Evolutionary conservation across 2,329 filamentous ascomycete species (phyloP).

Genomic region (Fusarium scirpi): DNA sequence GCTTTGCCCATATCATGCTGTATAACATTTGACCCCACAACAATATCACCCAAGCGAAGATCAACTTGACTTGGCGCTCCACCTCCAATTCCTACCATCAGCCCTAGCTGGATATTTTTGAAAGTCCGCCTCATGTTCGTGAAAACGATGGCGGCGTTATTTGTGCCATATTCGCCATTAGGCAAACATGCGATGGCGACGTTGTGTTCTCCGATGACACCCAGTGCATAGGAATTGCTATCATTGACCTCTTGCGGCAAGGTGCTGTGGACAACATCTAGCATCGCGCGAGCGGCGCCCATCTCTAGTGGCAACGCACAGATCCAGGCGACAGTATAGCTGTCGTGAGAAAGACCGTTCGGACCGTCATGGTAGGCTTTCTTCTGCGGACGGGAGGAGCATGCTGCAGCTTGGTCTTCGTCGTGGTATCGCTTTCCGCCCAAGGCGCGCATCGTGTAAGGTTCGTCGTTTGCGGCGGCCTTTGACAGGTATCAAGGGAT

Average conservation of each 20-base stretch:
- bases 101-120: conserved; percentile 36
- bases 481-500: too few relatives aligned
- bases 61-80: conserved; percentile 33
- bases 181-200: conserved; percentile 46
- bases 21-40: conserved; percentile 44
- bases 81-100: conserved; percentile 48
- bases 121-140: conserved; percentile 55
- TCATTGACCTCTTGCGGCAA: conserved; percentile 22
- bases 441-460: too few relatives aligned
- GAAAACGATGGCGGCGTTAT: conserved; percentile 45
- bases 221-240: conserved; percentile 36
- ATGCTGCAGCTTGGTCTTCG: too few relatives aligned
- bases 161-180: conserved; percentile 33
- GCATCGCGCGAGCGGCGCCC: conserved; percentile 45
- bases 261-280: conserved; percentile 41
- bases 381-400: not conserved
- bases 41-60: conserved; percentile 46
- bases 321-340: conserved; percentile 49
- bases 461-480: too few relatives aligned
- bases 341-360: accelerated
- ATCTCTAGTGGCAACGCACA: conserved; percentile 46
- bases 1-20: conserved; percentile 46
- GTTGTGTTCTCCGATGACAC: conserved; percentile 38
- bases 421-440: too few relatives aligned
- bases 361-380: accelerated